These are phyloP conservation scores for Colletotrichum paranaense DNA, from an alignment of 2,329 filamentous ascomycete genomes.

Conservation along the genomic window DNA sequence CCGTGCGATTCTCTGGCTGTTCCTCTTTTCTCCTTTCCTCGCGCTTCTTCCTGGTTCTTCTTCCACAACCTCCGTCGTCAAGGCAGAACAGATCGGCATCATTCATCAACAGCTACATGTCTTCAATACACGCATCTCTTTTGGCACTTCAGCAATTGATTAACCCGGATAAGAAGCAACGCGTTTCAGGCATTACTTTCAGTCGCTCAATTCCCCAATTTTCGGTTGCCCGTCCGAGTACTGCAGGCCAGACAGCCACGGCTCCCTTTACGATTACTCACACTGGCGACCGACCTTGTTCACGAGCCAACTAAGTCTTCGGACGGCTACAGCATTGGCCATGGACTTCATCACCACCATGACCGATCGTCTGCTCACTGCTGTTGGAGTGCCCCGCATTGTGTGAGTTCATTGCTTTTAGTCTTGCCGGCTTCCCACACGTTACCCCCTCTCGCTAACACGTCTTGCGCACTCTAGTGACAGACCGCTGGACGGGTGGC, in stretches of 20 bases:
- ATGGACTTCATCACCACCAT: background rate
- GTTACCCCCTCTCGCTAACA: background rate
- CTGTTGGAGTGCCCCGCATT: background rate
- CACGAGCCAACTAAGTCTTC: background rate
- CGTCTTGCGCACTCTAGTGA: background rate
- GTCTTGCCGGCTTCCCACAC: background rate
- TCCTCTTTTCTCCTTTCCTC: background rate
- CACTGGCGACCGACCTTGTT: background rate
- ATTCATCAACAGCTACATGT: background rate
- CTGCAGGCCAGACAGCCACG: background rate
- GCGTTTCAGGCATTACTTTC: background rate
- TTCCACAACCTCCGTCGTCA: background rate
- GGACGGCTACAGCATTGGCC: background rate
- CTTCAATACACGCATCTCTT: background rate
- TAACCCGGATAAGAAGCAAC: background rate
- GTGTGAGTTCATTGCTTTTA: background rate
- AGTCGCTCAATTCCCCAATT: too few relatives aligned
- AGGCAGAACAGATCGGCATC: background rate
- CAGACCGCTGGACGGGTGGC: background rate
- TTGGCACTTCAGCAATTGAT: background rate
- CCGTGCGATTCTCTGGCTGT: too few relatives aligned
- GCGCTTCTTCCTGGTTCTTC: background rate
- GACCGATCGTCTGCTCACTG: background rate
- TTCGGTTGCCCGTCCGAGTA: background rate
- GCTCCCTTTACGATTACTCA: background rate